Evolutionary conservation across 306 rosid genomes (phyloP).

Genomic region (Cucurbita argyrosperma): DNA sequence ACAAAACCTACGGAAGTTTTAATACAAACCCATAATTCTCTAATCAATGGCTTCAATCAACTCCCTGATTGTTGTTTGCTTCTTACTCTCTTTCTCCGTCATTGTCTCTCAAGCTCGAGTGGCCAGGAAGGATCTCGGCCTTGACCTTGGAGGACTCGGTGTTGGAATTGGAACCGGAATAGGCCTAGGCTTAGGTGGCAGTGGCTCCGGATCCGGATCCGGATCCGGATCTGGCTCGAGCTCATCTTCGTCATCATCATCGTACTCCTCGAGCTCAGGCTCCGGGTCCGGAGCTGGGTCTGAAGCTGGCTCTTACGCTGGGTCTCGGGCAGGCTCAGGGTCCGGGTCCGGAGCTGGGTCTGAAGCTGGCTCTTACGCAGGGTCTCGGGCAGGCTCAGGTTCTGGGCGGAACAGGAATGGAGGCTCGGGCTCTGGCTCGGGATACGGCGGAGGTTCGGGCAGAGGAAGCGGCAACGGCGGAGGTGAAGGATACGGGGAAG

Average conservation of each 20-base stretch:
- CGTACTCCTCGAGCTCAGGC: background rate
- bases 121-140: slow-evolving; percentile 53
- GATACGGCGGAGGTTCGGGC: too few species aligned
- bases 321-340: slow-evolving; percentile 5
- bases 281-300: slow-evolving; percentile 3
- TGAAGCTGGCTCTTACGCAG: slow-evolving; percentile 26
- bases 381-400: slow-evolving; percentile 13
- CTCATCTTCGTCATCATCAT: background rate
- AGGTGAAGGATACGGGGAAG: slow-evolving; percentile 2
- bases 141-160: slow-evolving; percentile 51
- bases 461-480: too few species aligned
- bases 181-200: slow-evolving; percentile 30
- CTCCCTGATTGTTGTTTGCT: background rate
- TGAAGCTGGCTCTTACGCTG: slow-evolving; percentile 25
- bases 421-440: background rate
- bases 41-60: background rate
- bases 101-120: slow-evolving; percentile 29
- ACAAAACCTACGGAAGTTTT: background rate
- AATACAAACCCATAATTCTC: background rate
- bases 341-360: slow-evolving; percentile 4
- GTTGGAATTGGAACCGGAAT: slow-evolving; percentile 29
- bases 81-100: background rate
- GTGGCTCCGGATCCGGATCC: slow-evolving; percentile 37
- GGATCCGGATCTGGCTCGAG: slow-evolving; percentile 19
- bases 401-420: slow-evolving; percentile 16